Evolutionary conservation across 2,329 filamentous ascomycete species (phyloP).

Genomic region (Penicillium hordei): DNA sequence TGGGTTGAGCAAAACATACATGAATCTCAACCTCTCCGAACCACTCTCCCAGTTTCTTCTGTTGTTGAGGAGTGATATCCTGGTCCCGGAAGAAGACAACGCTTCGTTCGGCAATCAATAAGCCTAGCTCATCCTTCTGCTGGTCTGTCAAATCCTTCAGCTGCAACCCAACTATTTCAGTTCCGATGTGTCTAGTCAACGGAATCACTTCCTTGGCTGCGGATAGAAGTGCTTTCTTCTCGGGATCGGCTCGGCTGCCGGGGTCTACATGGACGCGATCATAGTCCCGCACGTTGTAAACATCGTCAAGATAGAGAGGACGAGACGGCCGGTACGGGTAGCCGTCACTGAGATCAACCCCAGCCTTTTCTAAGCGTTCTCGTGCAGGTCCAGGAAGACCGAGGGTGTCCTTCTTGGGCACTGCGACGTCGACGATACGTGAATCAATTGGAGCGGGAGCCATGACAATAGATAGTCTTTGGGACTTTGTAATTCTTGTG

Average conservation of each 20-base stretch:
- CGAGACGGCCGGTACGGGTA: slow-evolving; percentile 69
- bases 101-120: slow-evolving; percentile 63
- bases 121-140: slow-evolving; percentile 62
- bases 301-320: slow-evolving; percentile 69
- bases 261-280: slow-evolving; percentile 60
- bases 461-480: slow-evolving; percentile 31
- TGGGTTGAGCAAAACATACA: slow-evolving; percentile 45
- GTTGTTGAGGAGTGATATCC: slow-evolving; percentile 60
- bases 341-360: slow-evolving; percentile 66
- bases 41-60: slow-evolving; percentile 62
- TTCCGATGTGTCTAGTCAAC: slow-evolving; percentile 62
- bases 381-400: slow-evolving; percentile 59
- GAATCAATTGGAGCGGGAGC: slow-evolving; percentile 62
- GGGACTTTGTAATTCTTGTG: neutral
- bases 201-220: slow-evolving; percentile 64
- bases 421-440: slow-evolving; percentile 62
- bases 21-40: slow-evolving; percentile 68
- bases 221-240: slow-evolving; percentile 60
- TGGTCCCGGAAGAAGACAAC: slow-evolving; percentile 69
- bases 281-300: slow-evolving; percentile 62
- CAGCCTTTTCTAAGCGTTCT: slow-evolving; percentile 64
- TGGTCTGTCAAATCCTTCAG: slow-evolving; percentile 60
- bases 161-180: slow-evolving; percentile 64
- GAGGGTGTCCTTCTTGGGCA: slow-evolving; percentile 64
- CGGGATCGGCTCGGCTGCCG: slow-evolving; percentile 63